Evolutionary conservation across 352 stramenopile genomes (phyloP), one percentile per base, ranked within the genome.

Genomic region (Pythium coloratum): DNA sequence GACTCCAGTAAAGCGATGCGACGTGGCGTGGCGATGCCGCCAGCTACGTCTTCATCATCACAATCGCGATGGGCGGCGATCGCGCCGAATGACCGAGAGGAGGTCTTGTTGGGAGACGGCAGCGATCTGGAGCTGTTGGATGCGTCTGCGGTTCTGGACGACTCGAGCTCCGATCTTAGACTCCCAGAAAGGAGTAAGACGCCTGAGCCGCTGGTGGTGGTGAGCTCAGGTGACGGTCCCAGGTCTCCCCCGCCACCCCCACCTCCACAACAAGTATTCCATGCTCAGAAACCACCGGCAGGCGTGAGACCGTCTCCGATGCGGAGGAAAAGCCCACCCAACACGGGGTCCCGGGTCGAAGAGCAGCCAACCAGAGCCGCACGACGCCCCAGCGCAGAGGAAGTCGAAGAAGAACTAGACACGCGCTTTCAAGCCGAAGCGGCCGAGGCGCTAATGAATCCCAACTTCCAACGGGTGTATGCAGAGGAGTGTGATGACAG

Each of bases 401-500:
- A 80, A 66, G 34, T 60, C n/a, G 30, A 57, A 12, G 63, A 71
- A 16, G 71, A 63, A 20, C 56, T 64, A 2, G 69, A 67, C 56
- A 67, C 54, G 8, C 73, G 75, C 3, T 88, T 90, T 46, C 71
- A 83, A n/a, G 75, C 73, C 0, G 80, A 89, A 44, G 56, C 67
- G 4, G 75, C 76, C 0, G 81, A 92, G 42, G 84, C 84, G 61
- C 62, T 91, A 14, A 89, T 94, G 80, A 89, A 89, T 54, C 81
- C 82, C 16, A 91, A 93, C 66, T 94, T 90, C 51, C 80, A 91
- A 66, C 85, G 72, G 53, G 84, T 90, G 60, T 94, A 94, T 58
- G 89, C 80, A 34, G 81, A 92, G 57, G 86, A 94, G 55, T 92
- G 82, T 62, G 76, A 86, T 28, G 84, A 92, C 66, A 93, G 86